Conservation (phyloP, 495 filamentous ascomycete species). For the Daldinia loculata region DNA sequence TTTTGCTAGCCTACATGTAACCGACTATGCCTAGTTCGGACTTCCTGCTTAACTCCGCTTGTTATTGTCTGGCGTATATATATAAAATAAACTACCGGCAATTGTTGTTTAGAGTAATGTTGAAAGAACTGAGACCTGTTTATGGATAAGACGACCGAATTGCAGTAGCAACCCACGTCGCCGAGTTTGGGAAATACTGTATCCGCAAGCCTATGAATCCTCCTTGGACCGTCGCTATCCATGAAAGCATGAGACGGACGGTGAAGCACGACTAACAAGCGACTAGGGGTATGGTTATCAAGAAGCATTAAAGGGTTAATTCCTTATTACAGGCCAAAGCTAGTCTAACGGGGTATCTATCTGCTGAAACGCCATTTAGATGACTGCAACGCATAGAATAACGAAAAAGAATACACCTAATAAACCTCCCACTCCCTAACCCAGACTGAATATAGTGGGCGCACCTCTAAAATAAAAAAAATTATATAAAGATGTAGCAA, state of each 20-base stretch:
- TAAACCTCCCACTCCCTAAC: too few relatives aligned
- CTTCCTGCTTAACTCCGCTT: background rate
- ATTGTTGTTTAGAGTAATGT: too few relatives aligned
- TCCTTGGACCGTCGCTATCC: background rate
- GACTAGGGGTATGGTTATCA: background rate
- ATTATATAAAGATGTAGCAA: background rate
- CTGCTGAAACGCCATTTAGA: background rate
- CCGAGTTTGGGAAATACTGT: too few relatives aligned
- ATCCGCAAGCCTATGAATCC: too few relatives aligned
- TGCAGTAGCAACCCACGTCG: too few relatives aligned
- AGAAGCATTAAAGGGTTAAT: background rate
- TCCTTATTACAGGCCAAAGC: background rate
- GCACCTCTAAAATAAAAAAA: too few relatives aligned
- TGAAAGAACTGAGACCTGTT: too few relatives aligned
- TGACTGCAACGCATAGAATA: background rate
- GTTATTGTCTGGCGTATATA: background rate
- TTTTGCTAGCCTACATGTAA: background rate
- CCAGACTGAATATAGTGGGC: too few relatives aligned
- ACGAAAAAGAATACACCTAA: background rate
- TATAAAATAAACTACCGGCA: too few relatives aligned
- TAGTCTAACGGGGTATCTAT: background rate
- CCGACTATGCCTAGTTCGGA: background rate
- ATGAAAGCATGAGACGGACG: background rate
- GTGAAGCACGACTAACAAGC: background rate
- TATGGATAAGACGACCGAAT: too few relatives aligned